Conservation (phyloP, 768 basidiomycete species). For the Phylloporus sp. region DNA sequence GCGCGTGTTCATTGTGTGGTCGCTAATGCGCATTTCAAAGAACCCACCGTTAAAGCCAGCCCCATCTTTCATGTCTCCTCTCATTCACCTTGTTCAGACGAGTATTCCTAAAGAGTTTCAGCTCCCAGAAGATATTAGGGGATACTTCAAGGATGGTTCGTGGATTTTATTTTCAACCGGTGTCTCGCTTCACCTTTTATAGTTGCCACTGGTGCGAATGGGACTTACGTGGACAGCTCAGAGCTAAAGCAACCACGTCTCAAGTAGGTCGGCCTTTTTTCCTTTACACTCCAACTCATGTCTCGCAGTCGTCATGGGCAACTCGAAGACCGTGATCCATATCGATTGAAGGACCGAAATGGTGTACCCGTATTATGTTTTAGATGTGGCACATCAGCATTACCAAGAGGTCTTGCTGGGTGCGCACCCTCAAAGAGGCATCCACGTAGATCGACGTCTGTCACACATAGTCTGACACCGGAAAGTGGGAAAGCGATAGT, state of each 20-base stretch:
- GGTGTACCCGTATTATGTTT: slow-evolving; percentile 86
- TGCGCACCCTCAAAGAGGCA: slow-evolving; percentile 53
- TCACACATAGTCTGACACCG: slow-evolving; percentile 36
- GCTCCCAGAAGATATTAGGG: slow-evolving; percentile 79
- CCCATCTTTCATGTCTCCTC: slow-evolving; percentile 63
- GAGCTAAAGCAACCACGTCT: slow-evolving; percentile 72
- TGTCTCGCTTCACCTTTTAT: slow-evolving; percentile 16
- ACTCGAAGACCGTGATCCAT: slow-evolving; percentile 86
- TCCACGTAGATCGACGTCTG: slow-evolving; percentile 45
- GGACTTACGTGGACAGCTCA: slow-evolving; percentile 79
- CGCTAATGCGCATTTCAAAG: slow-evolving; percentile 36
- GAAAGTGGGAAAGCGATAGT: slow-evolving; percentile 74
- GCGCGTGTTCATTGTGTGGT: background rate
- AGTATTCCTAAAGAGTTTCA: slow-evolving; percentile 78
- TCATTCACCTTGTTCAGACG: slow-evolving; percentile 66
- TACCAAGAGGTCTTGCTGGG: slow-evolving; percentile 52
- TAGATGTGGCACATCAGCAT: slow-evolving; percentile 78
- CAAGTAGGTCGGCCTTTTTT: slow-evolving; percentile 56
- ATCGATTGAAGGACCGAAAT: slow-evolving; percentile 81
- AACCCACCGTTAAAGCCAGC: slow-evolving; percentile 62
- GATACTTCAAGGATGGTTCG: slow-evolving; percentile 85
- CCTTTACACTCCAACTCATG: background rate
- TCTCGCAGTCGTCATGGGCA: slow-evolving; percentile 72
- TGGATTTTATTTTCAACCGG: slow-evolving; percentile 11
- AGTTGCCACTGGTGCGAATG: slow-evolving; percentile 80